Conservation (phyloP, 306 rosid species). For the Begonia fuchsioides region DNA sequence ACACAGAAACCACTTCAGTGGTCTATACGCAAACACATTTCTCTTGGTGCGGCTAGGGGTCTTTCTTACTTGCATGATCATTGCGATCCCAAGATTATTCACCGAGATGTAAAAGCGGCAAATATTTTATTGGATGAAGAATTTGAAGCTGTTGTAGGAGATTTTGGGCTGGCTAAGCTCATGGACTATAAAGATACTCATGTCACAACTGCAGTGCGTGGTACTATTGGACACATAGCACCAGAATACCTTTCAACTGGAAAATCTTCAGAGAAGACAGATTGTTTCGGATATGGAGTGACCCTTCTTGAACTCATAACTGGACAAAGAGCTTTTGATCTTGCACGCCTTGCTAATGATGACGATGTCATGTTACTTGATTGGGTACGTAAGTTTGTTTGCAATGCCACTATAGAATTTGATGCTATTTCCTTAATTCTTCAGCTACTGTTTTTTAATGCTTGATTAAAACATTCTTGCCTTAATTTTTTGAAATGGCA, state of each 20-base stretch:
- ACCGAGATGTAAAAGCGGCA: slow-evolving; percentile 92
- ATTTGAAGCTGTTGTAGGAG: slow-evolving; percentile 91
- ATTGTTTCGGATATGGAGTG: slow-evolving; percentile 94
- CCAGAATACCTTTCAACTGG: slow-evolving; percentile 95
- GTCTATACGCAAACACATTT: slow-evolving; percentile 44
- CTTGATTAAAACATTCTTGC: too few relatives aligned
- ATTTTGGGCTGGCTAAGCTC: slow-evolving; percentile 83
- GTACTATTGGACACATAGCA: slow-evolving; percentile 88
- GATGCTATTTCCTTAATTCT: not conserved
- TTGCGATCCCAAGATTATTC: slow-evolving; percentile 92
- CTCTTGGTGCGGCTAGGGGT: slow-evolving; percentile 87
- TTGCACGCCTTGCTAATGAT: slow-evolving; percentile 85
- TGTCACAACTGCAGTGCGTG: slow-evolving; percentile 86
- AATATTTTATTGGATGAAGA: slow-evolving; percentile 87
- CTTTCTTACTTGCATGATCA: slow-evolving; percentile 93
- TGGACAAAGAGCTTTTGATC: slow-evolving; percentile 91
- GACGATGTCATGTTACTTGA: slow-evolving; percentile 86
- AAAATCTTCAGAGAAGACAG: slow-evolving; percentile 86
- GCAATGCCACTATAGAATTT: not conserved
- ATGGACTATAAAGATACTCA: slow-evolving; percentile 93
- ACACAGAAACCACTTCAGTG: slow-evolving; percentile 51
- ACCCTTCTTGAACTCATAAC: slow-evolving; percentile 96
- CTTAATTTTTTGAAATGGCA: too few relatives aligned
- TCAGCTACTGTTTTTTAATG: too few relatives aligned
- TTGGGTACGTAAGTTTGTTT: slow-evolving; percentile 48